A percentile compares a stretch with the other conserved stretches of the same genome.
Conservation (phyloP, 2,329 filamentous ascomycete species). For the Penicillium sp. region DNA sequence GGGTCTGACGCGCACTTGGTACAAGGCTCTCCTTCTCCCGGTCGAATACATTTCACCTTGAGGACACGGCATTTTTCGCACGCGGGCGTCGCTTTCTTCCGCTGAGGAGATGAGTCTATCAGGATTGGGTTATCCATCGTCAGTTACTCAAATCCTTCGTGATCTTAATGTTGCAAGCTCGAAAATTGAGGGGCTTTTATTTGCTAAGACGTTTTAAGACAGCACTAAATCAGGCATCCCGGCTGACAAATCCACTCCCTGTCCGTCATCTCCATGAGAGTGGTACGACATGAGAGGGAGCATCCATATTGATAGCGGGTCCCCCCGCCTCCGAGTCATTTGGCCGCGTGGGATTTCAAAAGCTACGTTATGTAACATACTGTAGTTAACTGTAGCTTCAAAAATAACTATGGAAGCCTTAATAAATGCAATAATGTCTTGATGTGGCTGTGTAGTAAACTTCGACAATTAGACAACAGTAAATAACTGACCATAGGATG, state of each 20-base stretch:
- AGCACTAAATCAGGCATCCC: not conserved
- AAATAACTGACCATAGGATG: too few species aligned
- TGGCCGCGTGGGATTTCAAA: too few species aligned
- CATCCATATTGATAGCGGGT: too few species aligned
- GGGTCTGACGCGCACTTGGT: constrained; percentile 16
- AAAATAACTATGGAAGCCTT: too few species aligned
- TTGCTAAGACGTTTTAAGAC: not conserved
- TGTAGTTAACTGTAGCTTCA: too few species aligned
- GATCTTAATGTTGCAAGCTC: not conserved
- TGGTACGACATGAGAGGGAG: not conserved
- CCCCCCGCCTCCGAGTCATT: too few species aligned
- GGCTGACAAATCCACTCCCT: not conserved
- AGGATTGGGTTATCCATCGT: not conserved
- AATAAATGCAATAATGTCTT: too few species aligned
- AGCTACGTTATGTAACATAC: too few species aligned
- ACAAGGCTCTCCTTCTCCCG: constrained; percentile 23
- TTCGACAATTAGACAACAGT: too few species aligned
- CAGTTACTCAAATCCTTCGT: not conserved
- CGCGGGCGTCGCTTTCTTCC: constrained; percentile 20
- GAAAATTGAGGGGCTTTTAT: not conserved
- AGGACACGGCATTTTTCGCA: constrained; percentile 31
- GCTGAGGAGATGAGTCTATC: not conserved
- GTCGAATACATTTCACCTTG: constrained; percentile 30
- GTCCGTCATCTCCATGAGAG: not conserved
- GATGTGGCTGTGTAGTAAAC: too few species aligned